Evolutionary conservation across 106 monocot genomes (phyloP).

Genomic region (Narthecium ossifragum): DNA sequence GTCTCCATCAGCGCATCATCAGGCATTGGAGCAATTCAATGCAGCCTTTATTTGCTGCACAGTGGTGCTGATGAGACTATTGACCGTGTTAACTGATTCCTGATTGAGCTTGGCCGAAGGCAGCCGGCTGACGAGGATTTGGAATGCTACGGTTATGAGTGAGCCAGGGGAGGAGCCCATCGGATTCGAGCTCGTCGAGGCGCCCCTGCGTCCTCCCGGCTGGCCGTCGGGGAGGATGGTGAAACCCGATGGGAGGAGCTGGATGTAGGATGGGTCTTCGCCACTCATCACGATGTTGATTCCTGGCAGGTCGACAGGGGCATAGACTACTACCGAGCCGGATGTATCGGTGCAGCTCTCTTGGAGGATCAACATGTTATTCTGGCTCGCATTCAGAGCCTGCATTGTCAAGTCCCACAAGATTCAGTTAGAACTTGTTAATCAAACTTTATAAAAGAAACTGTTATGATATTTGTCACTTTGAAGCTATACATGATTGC

Average conservation of each 20-base stretch:
- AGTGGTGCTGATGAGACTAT: constrained; percentile 64
- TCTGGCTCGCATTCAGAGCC: constrained; percentile 54
- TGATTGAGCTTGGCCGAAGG: constrained; percentile 66
- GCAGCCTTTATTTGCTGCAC: constrained; percentile 86
- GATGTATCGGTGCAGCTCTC: constrained; percentile 87
- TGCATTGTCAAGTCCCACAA: constrained; percentile 14
- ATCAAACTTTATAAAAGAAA: too few species aligned
- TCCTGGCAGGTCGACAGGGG: constrained; percentile 58
- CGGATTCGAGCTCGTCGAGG: constrained; percentile 53
- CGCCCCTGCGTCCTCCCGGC: constrained; percentile 4
- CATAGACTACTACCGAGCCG: constrained; percentile 69
- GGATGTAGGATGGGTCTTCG: constrained; percentile 58
- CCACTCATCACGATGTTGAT: constrained; percentile 79
- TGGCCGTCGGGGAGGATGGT: constrained; percentile 67
- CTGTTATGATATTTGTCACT: too few species aligned
- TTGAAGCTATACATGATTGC: too few species aligned
- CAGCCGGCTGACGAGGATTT: constrained; percentile 75
- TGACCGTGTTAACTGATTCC: constrained; percentile 78
- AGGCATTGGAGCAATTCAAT: constrained; percentile 51
- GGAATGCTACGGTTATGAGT: constrained; percentile 73
- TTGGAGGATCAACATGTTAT: constrained; percentile 82
- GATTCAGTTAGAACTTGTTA: too few species aligned
- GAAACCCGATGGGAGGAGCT: constrained; percentile 84
- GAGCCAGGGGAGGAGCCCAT: constrained; percentile 21
- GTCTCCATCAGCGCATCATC: constrained; percentile 6